Percentiles rank a stretch among this genome's conserved stretches.
Evolutionary conservation across 371 early-diverging fungal genomes (phyloP).

Genomic region (Coemansia sp.): DNA sequence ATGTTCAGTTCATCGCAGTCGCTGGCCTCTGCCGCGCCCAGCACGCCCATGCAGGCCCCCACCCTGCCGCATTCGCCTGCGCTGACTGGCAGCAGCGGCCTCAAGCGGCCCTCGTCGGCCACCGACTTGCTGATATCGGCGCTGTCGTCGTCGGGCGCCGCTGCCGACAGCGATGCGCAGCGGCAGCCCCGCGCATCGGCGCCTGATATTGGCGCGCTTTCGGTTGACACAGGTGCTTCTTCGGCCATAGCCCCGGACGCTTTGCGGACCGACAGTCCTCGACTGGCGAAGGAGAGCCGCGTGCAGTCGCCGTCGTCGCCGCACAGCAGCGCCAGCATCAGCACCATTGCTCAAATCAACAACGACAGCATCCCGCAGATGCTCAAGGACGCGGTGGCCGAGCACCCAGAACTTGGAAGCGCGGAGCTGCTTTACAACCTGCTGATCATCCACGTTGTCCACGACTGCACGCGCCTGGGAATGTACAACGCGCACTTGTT

Average conservation of each 20-base stretch:
- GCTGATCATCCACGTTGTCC: conserved; percentile 47
- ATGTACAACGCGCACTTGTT: conserved; percentile 45
- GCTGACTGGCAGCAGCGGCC: neutral
- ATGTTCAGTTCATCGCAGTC: conserved; percentile 7
- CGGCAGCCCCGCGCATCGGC: neutral
- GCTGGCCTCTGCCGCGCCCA: conserved; percentile 2
- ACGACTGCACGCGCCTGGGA: conserved; percentile 47
- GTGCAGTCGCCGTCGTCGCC: conserved; percentile 10
- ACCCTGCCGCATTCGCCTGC: neutral
- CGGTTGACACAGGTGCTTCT: too few species aligned
- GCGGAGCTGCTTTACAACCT: conserved; percentile 49
- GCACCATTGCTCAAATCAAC: conserved; percentile 40
- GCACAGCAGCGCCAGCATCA: conserved; percentile 2
- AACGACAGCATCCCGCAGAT: conserved; percentile 41
- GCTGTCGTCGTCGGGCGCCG: neutral
- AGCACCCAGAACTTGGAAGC: conserved; percentile 45
- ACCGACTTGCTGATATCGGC: conserved; percentile 3
- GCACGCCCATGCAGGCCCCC: conserved; percentile 2
- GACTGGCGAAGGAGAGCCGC: conserved; percentile 6
- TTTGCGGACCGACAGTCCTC: conserved; percentile 9
- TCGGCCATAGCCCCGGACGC: neutral
- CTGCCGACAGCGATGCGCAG: neutral
- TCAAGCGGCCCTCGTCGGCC: conserved; percentile 6
- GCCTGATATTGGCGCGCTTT: neutral
- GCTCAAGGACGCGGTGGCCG: conserved; percentile 27